Evolutionary conservation across 305 asterid species (phyloP), one percentile per base, ranked within the genome.

Genomic region (Fraxinus paxiana): DNA sequence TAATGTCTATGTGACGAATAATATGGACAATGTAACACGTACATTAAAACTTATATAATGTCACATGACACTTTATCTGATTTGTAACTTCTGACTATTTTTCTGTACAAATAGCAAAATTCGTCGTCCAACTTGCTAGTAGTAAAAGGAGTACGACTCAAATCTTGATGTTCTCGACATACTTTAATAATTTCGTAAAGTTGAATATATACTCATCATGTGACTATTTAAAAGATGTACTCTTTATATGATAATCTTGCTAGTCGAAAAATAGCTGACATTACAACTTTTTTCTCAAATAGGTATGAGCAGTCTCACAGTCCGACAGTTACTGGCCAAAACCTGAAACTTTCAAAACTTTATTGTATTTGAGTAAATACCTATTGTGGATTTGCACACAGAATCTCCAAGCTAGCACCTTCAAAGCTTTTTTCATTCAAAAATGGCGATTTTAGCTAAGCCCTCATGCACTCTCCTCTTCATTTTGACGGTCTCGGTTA

Each of bases 381-480:
- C 17, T 26, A 59, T 34, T 12, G 75, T 33, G 43, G 54, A 73
- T 56, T 31, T 59, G 71, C 73, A 2, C 37, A 28, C 63, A 5
- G 10, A 18, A 1, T 10, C n/a, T 67, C 48, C 7, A 0, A 63
- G 24, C 37, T 48, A 12, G 24, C 51, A 59, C 26, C 34, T 38
- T 35, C 18, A 6, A 70, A 6, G 48, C 81, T 2, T 70, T 70
- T 70, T 70, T 38, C 35, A 15, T 81, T 56, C 28, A 75, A 83
- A 87, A 79, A 85, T 87, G 89, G 79, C 82, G 5, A 31, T 82
- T 75, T 26, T 86, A 30, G 82, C 86, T 24, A 92, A 86, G 77
- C 85, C 89, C 31, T 70, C 92, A 24, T 88, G 88, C 89, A 79
- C 87, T 79, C 82, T 89, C 67, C 26, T 91, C 87, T 75, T 86